phyloP scores from a whole-genome alignment of 169 alveolate genomes.

The Plasmodium adleri region DNA sequence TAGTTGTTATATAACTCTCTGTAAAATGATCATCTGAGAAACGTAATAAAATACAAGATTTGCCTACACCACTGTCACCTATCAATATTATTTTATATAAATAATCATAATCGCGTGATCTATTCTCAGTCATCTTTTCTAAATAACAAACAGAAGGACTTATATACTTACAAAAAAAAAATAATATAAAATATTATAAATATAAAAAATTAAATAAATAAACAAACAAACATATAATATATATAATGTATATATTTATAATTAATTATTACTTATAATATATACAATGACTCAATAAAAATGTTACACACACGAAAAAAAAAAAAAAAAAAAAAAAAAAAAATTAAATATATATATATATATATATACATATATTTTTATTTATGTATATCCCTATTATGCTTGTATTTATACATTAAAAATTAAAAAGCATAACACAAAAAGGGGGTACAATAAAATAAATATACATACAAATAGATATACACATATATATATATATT shows the following conservation, averaged over 20 bases:
- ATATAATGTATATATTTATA: background rate
- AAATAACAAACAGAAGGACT: background rate
- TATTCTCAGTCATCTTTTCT: conserved; percentile 33
- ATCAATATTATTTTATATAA: conserved; percentile 96
- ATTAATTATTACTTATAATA: too few species aligned
- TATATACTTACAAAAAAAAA: background rate
- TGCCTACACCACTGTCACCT: conserved; percentile 99
- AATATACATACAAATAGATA: background rate
- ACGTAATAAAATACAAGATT: conserved; percentile 96
- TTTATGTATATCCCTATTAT: too few species aligned
- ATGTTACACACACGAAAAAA: too few species aligned
- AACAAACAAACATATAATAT: background rate
- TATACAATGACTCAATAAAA: too few species aligned
- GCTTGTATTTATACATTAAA: too few species aligned
- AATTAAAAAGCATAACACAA: too few species aligned
- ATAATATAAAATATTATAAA: background rate
- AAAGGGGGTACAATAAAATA: background rate
- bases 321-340: too few species aligned
- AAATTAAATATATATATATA: too few species aligned
- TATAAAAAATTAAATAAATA: background rate
- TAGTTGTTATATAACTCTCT: conserved; percentile 91
- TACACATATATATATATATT: background rate
- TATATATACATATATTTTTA: too few species aligned
- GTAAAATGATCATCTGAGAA: conserved; percentile 94
- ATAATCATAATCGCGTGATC: conserved; percentile 88